Percentiles rank a stretch among this genome's conserved stretches.
Evolutionary conservation across 2,329 filamentous ascomycete genomes (phyloP).

Genomic region (Trichocomaceae sp.): DNA sequence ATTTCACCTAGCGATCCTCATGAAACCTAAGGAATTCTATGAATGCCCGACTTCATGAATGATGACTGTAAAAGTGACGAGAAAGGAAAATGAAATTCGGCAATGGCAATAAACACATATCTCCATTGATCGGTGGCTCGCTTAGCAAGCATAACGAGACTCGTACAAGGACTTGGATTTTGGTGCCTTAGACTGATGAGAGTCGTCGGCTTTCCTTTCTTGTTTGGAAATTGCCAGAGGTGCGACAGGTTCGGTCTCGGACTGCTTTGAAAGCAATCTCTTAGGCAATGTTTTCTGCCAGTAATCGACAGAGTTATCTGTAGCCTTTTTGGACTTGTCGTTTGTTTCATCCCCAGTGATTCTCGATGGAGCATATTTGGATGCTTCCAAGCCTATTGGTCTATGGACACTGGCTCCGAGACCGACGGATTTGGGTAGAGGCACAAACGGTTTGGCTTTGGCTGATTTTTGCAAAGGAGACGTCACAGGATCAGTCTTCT

Average conservation of each 20-base stretch:
- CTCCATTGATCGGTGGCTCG: background rate
- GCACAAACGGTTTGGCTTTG: slow-evolving; percentile 13
- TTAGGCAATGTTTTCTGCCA: slow-evolving; percentile 11
- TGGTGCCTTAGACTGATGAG: background rate
- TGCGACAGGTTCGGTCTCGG: background rate
- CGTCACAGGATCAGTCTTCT: background rate
- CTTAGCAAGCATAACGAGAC: slow-evolving; percentile 1
- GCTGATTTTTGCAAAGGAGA: slow-evolving; percentile 12
- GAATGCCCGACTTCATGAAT: background rate
- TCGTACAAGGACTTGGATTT: background rate
- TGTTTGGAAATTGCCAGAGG: background rate
- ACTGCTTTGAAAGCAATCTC: background rate
- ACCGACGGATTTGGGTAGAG: slow-evolving; percentile 12
- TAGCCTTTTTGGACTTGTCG: background rate
- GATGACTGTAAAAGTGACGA: background rate
- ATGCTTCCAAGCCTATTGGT: background rate
- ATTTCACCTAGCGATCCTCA: background rate
- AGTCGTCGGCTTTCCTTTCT: background rate
- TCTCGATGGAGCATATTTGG: background rate
- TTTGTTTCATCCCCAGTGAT: background rate
- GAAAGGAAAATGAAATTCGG: background rate
- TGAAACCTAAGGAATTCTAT: background rate
- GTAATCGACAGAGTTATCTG: background rate
- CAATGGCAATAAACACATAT: background rate
- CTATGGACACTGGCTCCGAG: background rate